Conservation (phyloP, 1,284 basidiomycete genomes). For the Ustilago sp. region DNA sequence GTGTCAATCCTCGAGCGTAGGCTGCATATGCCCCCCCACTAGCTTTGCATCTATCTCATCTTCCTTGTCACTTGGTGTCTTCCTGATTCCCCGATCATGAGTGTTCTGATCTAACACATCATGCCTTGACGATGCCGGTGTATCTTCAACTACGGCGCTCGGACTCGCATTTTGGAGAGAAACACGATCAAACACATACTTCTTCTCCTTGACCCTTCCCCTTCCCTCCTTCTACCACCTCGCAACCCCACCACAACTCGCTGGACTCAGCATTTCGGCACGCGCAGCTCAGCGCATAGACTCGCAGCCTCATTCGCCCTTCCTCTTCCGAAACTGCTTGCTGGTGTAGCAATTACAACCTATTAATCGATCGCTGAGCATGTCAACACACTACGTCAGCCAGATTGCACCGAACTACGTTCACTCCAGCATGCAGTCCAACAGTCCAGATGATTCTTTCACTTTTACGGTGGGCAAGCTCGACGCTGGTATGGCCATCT, state of each 20-base stretch:
- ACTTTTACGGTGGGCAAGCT: slow-evolving; percentile 69
- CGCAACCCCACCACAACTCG: too few relatives aligned
- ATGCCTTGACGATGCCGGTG: too few relatives aligned
- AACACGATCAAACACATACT: slow-evolving; percentile 8
- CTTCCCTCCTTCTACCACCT: too few relatives aligned
- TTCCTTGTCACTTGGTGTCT: too few relatives aligned
- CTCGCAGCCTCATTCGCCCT: not conserved
- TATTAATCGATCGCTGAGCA: not conserved
- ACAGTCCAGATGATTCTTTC: slow-evolving; percentile 46
- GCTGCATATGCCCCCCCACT: too few relatives aligned
- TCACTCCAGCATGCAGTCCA: slow-evolving; percentile 47
- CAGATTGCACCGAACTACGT: slow-evolving; percentile 58
- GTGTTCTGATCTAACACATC: too few relatives aligned
- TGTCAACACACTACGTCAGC: slow-evolving; percentile 54
- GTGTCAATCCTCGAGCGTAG: too few relatives aligned
- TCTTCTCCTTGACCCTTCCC: not conserved
- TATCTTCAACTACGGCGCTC: too few relatives aligned
- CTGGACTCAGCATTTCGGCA: too few relatives aligned
- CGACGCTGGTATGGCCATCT: slow-evolving; percentile 68
- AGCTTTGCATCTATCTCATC: too few relatives aligned
- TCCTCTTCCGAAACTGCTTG: not conserved
- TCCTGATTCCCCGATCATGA: too few relatives aligned
- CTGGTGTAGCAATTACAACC: not conserved
- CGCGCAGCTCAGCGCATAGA: too few relatives aligned
- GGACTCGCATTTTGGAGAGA: slow-evolving; percentile 9